Evolutionary conservation across 768 basidiomycete species (phyloP).

Genomic region (Filobasidium floriforme): DNA sequence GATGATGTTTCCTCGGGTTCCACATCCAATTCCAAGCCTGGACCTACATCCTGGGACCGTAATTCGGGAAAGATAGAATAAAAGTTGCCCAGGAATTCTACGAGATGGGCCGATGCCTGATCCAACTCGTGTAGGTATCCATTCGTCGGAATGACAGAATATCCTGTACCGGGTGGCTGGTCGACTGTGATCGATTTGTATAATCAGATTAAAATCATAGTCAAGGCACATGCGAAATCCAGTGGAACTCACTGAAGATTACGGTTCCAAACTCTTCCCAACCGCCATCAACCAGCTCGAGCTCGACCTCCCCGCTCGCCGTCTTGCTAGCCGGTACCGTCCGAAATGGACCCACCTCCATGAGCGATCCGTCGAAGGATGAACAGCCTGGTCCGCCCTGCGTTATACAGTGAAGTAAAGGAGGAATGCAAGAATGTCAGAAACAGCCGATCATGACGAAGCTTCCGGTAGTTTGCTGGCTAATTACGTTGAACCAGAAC

Average conservation of each 20-base stretch:
- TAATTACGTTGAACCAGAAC: conserved; percentile 99
- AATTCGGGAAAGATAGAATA: conserved; percentile 70
- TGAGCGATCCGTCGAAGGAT: conserved; percentile 92
- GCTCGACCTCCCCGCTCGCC: conserved; percentile 57
- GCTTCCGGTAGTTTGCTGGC: conserved; percentile 34
- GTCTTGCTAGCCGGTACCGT: conserved; percentile 45
- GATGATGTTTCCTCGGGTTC: not conserved
- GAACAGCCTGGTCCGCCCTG: conserved; percentile 96
- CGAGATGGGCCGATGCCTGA: conserved; percentile 69
- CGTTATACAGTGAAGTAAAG: too few species aligned
- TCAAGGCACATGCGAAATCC: too few species aligned
- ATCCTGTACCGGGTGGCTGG: conserved; percentile 93
- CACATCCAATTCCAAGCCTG: not conserved
- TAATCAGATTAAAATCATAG: not conserved
- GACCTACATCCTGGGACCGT: conserved; percentile 63
- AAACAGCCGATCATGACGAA: not conserved
- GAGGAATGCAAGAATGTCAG: not conserved
- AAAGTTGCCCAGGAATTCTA: conserved; percentile 79
- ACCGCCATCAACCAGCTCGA: conserved; percentile 70
- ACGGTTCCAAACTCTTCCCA: conserved; percentile 97
- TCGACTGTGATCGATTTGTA: conserved; percentile 59
- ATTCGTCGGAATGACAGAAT: conserved; percentile 80
- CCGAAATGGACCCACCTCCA: conserved; percentile 91
- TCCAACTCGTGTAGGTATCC: conserved; percentile 70
- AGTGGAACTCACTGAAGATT: conserved; percentile 65